Conservation (phyloP, 1,284 basidiomycete species). For the Puccinia sorghi region DNA sequence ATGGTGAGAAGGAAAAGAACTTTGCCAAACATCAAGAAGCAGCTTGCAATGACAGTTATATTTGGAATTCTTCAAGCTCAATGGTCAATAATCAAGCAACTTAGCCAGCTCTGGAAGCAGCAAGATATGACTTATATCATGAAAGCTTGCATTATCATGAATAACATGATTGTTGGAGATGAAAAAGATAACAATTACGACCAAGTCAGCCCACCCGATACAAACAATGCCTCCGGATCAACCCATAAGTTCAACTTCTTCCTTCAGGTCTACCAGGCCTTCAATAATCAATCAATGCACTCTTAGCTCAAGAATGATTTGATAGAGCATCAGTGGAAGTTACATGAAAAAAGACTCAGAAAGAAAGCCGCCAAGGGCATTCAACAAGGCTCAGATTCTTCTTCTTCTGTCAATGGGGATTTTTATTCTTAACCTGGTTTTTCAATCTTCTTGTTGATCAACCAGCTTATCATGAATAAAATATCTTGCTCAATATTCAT, state of each 20-base stretch:
- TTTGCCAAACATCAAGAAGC: slow-evolving; percentile 26
- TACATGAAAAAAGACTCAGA: background rate
- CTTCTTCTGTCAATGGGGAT: background rate
- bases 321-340: background rate
- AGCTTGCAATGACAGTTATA: background rate
- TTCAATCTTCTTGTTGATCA: no score
- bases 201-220: no score
- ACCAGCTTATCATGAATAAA: no score
- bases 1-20: background rate
- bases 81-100: slow-evolving; percentile 6
- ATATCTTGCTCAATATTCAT: no score
- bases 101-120: background rate
- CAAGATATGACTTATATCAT: slow-evolving; percentile 1
- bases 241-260: no score
- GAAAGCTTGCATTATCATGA: slow-evolving; percentile 31
- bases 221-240: no score
- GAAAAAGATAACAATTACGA: background rate
- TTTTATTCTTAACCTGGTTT: background rate
- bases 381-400: no score
- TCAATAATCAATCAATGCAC: background rate
- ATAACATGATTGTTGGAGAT: slow-evolving; percentile 35
- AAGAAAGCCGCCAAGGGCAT: background rate
- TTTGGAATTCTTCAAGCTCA: slow-evolving; percentile 25
- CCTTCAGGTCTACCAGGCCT: no score
- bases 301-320: background rate